A percentile compares a stretch with the other conserved stretches of the same genome.
Evolutionary conservation across 2,329 filamentous ascomycete species (phyloP).

Genomic region (Pseudogymnoascus sp.): DNA sequence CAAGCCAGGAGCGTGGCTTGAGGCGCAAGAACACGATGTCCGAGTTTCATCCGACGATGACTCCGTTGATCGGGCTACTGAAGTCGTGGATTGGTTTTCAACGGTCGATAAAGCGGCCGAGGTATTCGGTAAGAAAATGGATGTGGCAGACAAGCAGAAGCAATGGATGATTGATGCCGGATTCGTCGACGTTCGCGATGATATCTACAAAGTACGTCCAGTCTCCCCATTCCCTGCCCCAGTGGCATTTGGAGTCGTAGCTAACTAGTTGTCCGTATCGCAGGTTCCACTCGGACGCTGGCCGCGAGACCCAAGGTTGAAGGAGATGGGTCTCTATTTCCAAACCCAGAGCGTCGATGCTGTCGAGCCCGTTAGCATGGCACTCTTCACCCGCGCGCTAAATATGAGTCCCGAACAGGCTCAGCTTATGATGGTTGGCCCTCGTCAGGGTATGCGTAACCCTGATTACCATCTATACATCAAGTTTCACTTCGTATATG

Average conservation of each 20-base stretch:
- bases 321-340: constrained; percentile 30
- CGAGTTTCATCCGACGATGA: constrained; percentile 21
- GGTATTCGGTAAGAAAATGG: constrained; percentile 16
- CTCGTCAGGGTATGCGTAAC: constrained; percentile 15
- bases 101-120: constrained; percentile 11
- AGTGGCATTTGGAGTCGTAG: background rate
- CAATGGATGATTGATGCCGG: constrained; percentile 30
- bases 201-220: constrained; percentile 13
- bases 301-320: constrained; percentile 31
- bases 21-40: constrained; percentile 18
- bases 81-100: constrained; percentile 13
- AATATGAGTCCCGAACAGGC: constrained; percentile 14
- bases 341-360: constrained; percentile 15
- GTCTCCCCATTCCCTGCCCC: background rate
- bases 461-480: constrained; percentile 15
- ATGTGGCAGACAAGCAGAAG: constrained; percentile 13
- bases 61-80: constrained; percentile 13
- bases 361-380: constrained; percentile 15
- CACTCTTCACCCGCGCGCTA: constrained; percentile 15
- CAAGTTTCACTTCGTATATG: constrained; percentile 16
- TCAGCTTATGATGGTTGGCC: constrained; percentile 11
- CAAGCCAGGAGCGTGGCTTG: constrained; percentile 16
- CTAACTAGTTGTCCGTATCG: background rate
- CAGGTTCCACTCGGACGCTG: constrained; percentile 34
- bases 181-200: constrained; percentile 33